Conservation (phyloP, 805 yeast genomes). For the Middelhovenomyces tepae region DNA sequence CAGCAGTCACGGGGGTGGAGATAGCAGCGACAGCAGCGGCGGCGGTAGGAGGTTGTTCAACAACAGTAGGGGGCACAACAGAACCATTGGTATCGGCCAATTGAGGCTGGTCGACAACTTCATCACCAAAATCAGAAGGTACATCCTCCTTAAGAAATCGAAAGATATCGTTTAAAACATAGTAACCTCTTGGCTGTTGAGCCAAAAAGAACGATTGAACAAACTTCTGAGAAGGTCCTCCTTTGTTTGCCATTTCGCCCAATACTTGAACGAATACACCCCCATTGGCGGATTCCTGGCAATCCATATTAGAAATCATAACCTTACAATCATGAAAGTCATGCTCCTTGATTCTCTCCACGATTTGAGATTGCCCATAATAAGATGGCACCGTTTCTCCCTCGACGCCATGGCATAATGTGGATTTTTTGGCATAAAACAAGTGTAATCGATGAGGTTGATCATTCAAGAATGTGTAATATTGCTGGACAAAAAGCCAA, state of each 20-base stretch:
- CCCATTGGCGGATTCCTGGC: conserved; percentile 25
- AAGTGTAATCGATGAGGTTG: conserved; percentile 25
- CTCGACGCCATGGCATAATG: conserved; percentile 31
- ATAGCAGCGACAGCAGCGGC: background rate
- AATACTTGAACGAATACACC: conserved; percentile 32
- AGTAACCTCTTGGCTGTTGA: conserved; percentile 24
- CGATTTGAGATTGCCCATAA: conserved; percentile 27
- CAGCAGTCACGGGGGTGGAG: conserved; percentile 3
- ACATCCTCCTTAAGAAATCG: conserved; percentile 28
- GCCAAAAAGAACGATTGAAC: conserved; percentile 34
- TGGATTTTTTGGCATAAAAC: conserved; percentile 29
- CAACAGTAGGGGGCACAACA: conserved; percentile 7
- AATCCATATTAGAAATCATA: conserved; percentile 29
- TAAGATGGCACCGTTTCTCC: conserved; percentile 23
- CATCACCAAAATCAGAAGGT: conserved; percentile 17
- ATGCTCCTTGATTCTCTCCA: conserved; percentile 22
- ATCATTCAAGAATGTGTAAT: conserved; percentile 29
- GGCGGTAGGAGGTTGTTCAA: conserved; percentile 4
- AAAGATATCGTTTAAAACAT: conserved; percentile 31
- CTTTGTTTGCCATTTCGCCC: conserved; percentile 32
- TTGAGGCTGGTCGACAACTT: conserved; percentile 5
- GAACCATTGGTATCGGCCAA: conserved; percentile 6
- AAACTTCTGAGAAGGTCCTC: conserved; percentile 28
- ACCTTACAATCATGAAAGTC: conserved; percentile 29
- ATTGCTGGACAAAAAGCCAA: conserved; percentile 33